Base-by-base conservation (phyloP, 805 yeast genomes). In the Yarrowia porcina region DNA sequence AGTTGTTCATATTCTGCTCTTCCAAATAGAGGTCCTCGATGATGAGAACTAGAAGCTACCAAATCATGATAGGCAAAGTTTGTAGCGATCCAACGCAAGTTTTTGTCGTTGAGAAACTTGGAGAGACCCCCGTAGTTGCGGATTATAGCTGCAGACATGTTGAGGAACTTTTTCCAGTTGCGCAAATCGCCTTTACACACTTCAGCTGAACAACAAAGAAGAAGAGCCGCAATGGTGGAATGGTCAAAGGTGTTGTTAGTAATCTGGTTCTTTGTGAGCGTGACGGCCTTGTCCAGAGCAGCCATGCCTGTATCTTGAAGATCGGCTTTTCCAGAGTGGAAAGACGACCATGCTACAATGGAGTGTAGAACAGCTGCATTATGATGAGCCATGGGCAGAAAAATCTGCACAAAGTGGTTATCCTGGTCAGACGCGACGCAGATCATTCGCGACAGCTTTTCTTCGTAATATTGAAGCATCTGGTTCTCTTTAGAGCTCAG, bases 61-160 rank as follows among this genome's bases (percentile, higher is more conserved):
- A 89, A 80, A 70, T 89, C 96, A 71, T 89, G 94, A 70, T 89
- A 89, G 1, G 90, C 90, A 74, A 87, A 89, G 72, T 86, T 88
- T 9, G 90, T 83, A 20, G 87, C 82, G 59, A 89, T 76, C 87
- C 92, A 89, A 65, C 86, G 83, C 66, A 85, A 75, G 66, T 83
- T 86, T 66, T 82, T 82, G 69, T 81, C 80, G 30, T 75, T 77
- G 67, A 80, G 80, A 72, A 84, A 79, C 41, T 72, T 74, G 44
- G 73, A 70, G 18, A 87, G 73, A 0, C 93, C 93, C 13, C 92
- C 93, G 65, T 84, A 80, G 61, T 77, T 72, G 63, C 78, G 76
- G 38, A 89, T 81, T 27, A 89, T 74, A 63, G 81, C 81, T 47
- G 89, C 85, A 1, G 91, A 90, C 79, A 84, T 80, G 42, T 80